Evolutionary conservation across 768 basidiomycete species (phyloP), one percentile per base, ranked within the genome.

Genomic region (Leucocoprinus birnbaumii): DNA sequence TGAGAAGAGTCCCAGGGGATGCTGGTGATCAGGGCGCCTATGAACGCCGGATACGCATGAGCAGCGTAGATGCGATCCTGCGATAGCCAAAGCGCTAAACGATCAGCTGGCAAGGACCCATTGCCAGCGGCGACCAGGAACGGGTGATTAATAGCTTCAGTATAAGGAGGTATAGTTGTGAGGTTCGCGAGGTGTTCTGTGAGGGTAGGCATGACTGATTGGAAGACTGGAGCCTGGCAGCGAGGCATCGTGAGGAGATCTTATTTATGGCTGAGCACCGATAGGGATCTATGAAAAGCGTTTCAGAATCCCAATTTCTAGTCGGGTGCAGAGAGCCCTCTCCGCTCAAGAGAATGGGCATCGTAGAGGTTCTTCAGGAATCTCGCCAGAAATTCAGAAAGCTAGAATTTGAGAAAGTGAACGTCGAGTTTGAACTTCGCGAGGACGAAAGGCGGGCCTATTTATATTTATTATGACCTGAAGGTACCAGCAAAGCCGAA

Each of bases 21-120:
- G 34, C 76, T 74, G 6, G 82, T 62, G 58, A 91, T 84, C 45
- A 89, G 77, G 2, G 77, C 67, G 24, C 85, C 86, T 59, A 89
- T 81, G 71, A 87, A 87, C 50, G 79, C 80, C 13, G 88, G 86
- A 65, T 89, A 90, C 1, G 85, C 89, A 52, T 85, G 82, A 1
- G 82, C 80, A 26, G 87, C 88, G 65, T 90, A 91, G 53, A 86
- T 79, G 48, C 83, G 79, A 65, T 91, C 89, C 60, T 91, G 89
- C 13, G 80, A 76, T 55, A 90, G 79, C 80, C 84, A 90, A 46
- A 84, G 70, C 1, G 77, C 73, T 14, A 91, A 79, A 22, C 75
- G 72, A 1, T 68, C 57, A 11, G 73, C 55, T 6, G 75, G 68
- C 18, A 91, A 75, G 2, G 74, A 73, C 13, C 80, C 76, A 2